Percentiles rank a stretch among this genome's conserved stretches.
Evolutionary conservation across 1,284 basidiomycete genomes (phyloP).

Genomic region (Ceratorhiza oryzae-sativae): DNA sequence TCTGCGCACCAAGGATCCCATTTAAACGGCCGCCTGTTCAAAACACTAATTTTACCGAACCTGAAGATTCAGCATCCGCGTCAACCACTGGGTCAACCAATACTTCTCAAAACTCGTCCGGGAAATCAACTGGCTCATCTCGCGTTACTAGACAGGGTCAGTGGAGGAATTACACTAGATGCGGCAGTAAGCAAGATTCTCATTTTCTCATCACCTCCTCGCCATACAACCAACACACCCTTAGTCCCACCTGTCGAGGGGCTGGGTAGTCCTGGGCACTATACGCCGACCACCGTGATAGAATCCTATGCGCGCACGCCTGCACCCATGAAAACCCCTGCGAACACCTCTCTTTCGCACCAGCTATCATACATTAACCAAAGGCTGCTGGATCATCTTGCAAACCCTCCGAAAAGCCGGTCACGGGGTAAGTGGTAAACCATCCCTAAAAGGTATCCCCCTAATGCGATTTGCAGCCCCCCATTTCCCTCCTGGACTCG

Average conservation of each 20-base stretch:
- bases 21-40: not conserved
- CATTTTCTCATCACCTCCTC: no score
- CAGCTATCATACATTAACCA: constrained; percentile 27
- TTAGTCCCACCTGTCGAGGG: not conserved
- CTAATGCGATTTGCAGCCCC: not conserved
- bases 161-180: no score
- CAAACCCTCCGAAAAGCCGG: not conserved
- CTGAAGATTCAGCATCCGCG: not conserved
- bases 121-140: not conserved
- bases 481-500: constrained; percentile 16
- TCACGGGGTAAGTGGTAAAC: not conserved
- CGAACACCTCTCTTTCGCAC: constrained; percentile 13
- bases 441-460: not conserved
- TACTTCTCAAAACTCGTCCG: not conserved
- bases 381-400: constrained; percentile 3
- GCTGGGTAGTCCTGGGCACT: not conserved
- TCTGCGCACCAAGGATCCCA: not conserved
- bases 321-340: constrained; percentile 17
- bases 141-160: not conserved
- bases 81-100: not conserved
- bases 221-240: no score
- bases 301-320: constrained; percentile 18
- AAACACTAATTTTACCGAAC: no score
- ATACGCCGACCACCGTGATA: constrained; percentile 8
- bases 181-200: no score